These are phyloP conservation scores for Coemansia sp. DNA, from an alignment of 192 early-diverging fungal species.

Conservation along the genomic window DNA sequence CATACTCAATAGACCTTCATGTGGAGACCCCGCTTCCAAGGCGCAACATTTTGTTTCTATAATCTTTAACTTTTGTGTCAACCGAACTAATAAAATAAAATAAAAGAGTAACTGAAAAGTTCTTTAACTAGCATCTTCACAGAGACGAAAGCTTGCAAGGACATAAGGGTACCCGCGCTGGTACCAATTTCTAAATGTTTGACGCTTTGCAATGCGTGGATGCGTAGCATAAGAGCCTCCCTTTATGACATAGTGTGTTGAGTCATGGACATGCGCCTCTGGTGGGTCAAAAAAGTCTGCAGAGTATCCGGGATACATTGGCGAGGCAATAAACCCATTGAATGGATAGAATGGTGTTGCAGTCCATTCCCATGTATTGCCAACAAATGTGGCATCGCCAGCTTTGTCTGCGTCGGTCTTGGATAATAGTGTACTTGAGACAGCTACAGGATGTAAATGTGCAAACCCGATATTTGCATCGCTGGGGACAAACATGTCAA, in stretches of 20 bases:
- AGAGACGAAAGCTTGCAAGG: slow-evolving; percentile 73
- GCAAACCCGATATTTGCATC: slow-evolving; percentile 70
- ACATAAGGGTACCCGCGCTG: slow-evolving; percentile 83
- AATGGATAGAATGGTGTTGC: slow-evolving; percentile 61
- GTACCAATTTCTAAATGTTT: slow-evolving; percentile 88
- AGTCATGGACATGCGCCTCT: slow-evolving; percentile 8
- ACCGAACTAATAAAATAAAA: background rate
- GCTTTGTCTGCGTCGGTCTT: background rate
- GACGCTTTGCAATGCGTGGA: slow-evolving; percentile 66
- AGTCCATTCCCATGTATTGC: slow-evolving; percentile 83
- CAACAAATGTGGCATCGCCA: slow-evolving; percentile 42
- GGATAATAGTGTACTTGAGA: background rate
- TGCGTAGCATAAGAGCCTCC: slow-evolving; percentile 89
- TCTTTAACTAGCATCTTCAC: slow-evolving; percentile 2
- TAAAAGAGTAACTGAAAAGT: background rate
- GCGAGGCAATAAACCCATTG: slow-evolving; percentile 62
- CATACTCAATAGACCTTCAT: slow-evolving; percentile 32
- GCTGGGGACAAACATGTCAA: slow-evolving; percentile 29
- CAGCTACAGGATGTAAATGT: slow-evolving; percentile 61
- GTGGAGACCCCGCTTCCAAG: slow-evolving; percentile 31
- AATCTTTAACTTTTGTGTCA: background rate
- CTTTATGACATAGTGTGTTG: slow-evolving; percentile 76
- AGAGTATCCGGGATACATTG: slow-evolving; percentile 86
- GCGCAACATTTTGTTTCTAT: slow-evolving; percentile 17
- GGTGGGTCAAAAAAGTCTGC: slow-evolving; percentile 83